A percentile compares a stretch with the other conserved stretches of the same genome.
phyloP scores from a whole-genome alignment of 176 grass and related monocot species.

The bread wheat (Triticum aestivum) region IWGSC_CS_RefSeq_v2.1 NC_057812.1:738264630-738265129 shows the following conservation, averaged over 20 bases:
- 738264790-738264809: conserved; percentile 84
- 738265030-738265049: background rate
- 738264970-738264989: background rate
- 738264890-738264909: background rate
- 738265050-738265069: background rate
- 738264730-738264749: conserved; percentile 62
- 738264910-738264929: background rate
- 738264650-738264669: conserved; percentile 84
- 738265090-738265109: background rate
- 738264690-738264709: conserved; percentile 74
- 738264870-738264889: conserved; percentile 65
- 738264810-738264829: conserved; percentile 77
- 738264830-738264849: conserved; percentile 68
- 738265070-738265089: too few species aligned
- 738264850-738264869: conserved; percentile 53
- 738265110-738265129: background rate
- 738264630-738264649: conserved; percentile 89
- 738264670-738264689: conserved; percentile 71
- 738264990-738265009: background rate
- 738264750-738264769: conserved; percentile 71
- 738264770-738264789: conserved; percentile 78
- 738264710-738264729: conserved; percentile 78
- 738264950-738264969: background rate
- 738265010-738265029: background rate
- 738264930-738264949: background rate